Conservation (phyloP, 2,329 filamentous ascomycete species). For the Triangularia verruculosa region DNA sequence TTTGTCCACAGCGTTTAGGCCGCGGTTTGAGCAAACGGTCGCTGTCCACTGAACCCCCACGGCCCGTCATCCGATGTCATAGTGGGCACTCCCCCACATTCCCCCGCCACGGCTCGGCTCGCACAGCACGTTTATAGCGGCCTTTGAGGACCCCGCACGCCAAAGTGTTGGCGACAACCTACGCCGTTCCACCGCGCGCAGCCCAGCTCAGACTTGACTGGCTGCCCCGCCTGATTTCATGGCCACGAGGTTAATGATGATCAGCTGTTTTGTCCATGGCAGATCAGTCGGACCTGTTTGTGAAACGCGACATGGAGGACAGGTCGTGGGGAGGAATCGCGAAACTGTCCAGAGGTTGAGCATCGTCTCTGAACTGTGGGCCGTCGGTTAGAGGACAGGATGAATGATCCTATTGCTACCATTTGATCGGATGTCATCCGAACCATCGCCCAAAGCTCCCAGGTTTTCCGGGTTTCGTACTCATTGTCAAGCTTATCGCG, state of each 20-base stretch:
- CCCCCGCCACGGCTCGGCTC: conserved; percentile 5
- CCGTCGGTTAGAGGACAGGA: not conserved
- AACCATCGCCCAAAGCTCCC: not conserved
- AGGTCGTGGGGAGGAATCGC: not conserved
- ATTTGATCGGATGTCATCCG: not conserved
- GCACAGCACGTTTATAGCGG: not conserved
- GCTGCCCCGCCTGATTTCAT: not conserved
- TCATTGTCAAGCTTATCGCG: conserved; percentile 21
- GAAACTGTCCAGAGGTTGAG: not conserved
- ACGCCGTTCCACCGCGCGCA: not conserved
- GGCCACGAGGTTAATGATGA: not conserved
- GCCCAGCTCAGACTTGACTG: not conserved
- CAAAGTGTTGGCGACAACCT: not conserved
- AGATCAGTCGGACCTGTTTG: not conserved
- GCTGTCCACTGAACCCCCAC: not conserved
- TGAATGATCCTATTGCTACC: not conserved
- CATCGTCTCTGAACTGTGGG: not conserved
- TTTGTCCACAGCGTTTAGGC: no score
- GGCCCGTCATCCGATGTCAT: not conserved
- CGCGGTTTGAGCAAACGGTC: no score
- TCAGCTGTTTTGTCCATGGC: not conserved
- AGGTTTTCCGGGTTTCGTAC: not conserved
- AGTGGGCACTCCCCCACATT: not conserved
- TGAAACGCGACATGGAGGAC: not conserved
- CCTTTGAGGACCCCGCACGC: not conserved